Evolutionary conservation across 495 filamentous ascomycete genomes (phyloP).

Genomic region (Penicillium taxi): DNA sequence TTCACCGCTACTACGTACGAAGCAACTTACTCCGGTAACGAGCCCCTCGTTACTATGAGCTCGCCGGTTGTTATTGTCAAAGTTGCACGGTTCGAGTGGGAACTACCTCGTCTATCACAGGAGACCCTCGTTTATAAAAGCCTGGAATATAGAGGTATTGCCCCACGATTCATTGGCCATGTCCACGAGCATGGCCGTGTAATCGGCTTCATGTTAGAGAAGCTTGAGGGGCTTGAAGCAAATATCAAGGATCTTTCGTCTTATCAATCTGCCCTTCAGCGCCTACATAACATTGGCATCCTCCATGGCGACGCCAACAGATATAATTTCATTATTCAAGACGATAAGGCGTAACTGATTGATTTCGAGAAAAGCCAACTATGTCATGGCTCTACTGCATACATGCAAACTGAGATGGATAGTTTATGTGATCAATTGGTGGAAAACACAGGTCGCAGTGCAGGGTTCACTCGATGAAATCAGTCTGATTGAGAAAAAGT

Average conservation of each 20-base stretch:
- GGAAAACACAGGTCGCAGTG: slow-evolving; percentile 7
- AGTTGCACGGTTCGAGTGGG: slow-evolving; percentile 8
- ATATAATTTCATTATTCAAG: slow-evolving; percentile 9
- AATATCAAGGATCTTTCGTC: slow-evolving; percentile 17
- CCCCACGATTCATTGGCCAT: slow-evolving; percentile 28
- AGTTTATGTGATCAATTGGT: slow-evolving; percentile 4
- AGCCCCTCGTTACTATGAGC: not conserved
- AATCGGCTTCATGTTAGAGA: slow-evolving; percentile 30
- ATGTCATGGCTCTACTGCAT: slow-evolving; percentile 4
- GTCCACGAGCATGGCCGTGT: slow-evolving; percentile 25
- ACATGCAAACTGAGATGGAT: slow-evolving; percentile 7
- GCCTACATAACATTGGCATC: slow-evolving; percentile 9
- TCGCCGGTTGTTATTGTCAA: slow-evolving; percentile 6
- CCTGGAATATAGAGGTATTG: slow-evolving; percentile 15
- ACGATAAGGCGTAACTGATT: slow-evolving; percentile 4
- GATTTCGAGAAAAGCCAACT: slow-evolving; percentile 6
- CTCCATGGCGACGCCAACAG: slow-evolving; percentile 11
- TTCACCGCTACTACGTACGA: slow-evolving; percentile 12
- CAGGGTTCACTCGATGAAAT: too few relatives aligned
- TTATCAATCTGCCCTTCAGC: slow-evolving; percentile 26
- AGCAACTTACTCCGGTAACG: slow-evolving; percentile 5
- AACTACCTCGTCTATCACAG: not conserved
- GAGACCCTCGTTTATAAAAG: slow-evolving; percentile 16
- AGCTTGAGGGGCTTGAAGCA: slow-evolving; percentile 22
- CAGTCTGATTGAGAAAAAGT: too few relatives aligned